Conservation (phyloP, 2,329 filamentous ascomycete species). For the Biscogniauxia mediterranea region DNA sequence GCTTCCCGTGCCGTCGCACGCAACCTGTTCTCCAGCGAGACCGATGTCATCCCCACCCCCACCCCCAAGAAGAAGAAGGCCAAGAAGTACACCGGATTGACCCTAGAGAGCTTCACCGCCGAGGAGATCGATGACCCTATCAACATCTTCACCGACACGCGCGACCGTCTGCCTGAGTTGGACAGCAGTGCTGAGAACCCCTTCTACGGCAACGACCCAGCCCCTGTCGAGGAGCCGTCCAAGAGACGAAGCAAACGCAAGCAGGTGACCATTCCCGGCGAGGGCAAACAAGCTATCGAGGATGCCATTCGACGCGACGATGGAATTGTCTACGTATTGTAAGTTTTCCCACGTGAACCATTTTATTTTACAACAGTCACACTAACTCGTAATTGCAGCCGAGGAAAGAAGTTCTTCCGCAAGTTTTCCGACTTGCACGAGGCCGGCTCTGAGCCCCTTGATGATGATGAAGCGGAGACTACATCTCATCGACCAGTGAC, state of each 20-base stretch:
- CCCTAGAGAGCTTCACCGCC: conserved; percentile 56
- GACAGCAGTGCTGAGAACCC: conserved; percentile 70
- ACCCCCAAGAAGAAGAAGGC: conserved; percentile 57
- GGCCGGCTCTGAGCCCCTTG: conserved; percentile 34
- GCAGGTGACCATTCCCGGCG: conserved; percentile 53
- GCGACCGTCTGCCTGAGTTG: conserved; percentile 70
- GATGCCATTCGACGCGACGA: conserved; percentile 64
- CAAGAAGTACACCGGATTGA: conserved; percentile 55
- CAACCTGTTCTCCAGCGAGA: conserved; percentile 60
- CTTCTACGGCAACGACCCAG: conserved; percentile 55
- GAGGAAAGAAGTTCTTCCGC: conserved; percentile 76
- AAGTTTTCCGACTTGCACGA: conserved; percentile 53
- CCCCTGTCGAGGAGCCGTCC: conserved; percentile 38
- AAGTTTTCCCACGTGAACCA: conserved; percentile 42
- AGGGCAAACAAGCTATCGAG: conserved; percentile 58
- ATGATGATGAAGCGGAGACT: conserved; percentile 29
- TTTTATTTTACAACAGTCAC: conserved; percentile 2
- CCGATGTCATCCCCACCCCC: conserved; percentile 58
- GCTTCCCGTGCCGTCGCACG: conserved; percentile 56
- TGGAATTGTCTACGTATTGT: conserved; percentile 77
- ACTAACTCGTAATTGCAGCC: conserved; percentile 47
- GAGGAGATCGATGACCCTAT: conserved; percentile 61
- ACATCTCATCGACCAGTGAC: conserved; percentile 48
- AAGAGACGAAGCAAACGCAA: conserved; percentile 56
- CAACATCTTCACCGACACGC: conserved; percentile 74